These are phyloP conservation scores for Colletotrichum salicis DNA, from an alignment of 2,329 filamentous ascomycete genomes.

Conservation along the genomic window DNA sequence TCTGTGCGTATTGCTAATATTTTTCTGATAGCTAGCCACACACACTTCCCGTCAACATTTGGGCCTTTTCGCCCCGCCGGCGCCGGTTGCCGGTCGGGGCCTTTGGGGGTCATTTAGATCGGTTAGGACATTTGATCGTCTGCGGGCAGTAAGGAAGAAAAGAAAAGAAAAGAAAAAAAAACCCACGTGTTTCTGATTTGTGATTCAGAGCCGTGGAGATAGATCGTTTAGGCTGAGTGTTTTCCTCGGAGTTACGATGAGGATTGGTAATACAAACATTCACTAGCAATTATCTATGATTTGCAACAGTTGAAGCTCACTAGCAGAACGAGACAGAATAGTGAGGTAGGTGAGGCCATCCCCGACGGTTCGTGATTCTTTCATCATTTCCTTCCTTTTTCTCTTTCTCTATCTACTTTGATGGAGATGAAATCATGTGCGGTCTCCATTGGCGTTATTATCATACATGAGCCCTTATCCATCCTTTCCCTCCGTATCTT, in stretches of 20 bases:
- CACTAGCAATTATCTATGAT: neutral
- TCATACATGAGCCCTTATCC: constrained; percentile 16
- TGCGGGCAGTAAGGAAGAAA: neutral
- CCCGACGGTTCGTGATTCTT: neutral
- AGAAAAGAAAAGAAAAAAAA: too few species aligned
- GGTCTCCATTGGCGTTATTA: constrained; percentile 4
- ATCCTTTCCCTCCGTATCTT: neutral
- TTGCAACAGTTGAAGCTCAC: neutral
- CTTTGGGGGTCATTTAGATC: neutral
- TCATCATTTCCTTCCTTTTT: neutral
- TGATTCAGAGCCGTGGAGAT: neutral
- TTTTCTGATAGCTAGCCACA: neutral
- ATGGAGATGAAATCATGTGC: constrained; percentile 3
- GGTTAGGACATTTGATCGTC: neutral
- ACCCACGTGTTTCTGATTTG: neutral
- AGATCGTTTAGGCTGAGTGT: neutral
- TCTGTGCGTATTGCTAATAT: neutral
- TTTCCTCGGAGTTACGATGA: neutral
- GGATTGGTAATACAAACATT: neutral
- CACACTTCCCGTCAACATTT: too few species aligned
- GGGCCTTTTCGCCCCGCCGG: too few species aligned
- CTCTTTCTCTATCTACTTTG: constrained; percentile 12
- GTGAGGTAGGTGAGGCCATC: neutral
- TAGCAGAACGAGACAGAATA: neutral
- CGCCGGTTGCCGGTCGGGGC: neutral